A percentile compares a stretch with the other conserved stretches of the same genome.
Conservation (phyloP, 116 monocot species). For the Cymodocea nodosa region DNA sequence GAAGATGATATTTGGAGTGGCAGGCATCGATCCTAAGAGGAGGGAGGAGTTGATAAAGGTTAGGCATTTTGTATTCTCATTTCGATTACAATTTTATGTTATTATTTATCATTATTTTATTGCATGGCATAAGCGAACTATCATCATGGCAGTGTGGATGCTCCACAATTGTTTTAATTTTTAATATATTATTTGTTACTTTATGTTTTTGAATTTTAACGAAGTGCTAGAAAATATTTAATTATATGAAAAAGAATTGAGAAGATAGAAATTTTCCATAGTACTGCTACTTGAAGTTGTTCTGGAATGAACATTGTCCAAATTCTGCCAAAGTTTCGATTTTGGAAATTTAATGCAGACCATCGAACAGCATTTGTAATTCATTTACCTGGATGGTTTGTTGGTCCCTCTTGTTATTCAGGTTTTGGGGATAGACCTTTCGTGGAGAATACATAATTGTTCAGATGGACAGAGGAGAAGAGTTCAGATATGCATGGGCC, state of each 20-base stretch:
- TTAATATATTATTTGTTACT: too few relatives aligned
- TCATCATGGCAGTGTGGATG: too few relatives aligned
- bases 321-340: not conserved
- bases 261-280: not conserved
- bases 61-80: not conserved
- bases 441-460: constrained; percentile 84
- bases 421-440: constrained; percentile 87
- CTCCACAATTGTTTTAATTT: too few relatives aligned
- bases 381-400: not conserved
- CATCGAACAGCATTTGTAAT: not conserved
- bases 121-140: too few relatives aligned
- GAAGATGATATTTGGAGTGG: constrained; percentile 93
- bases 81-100: not conserved
- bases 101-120: not conserved
- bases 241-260: too few relatives aligned
- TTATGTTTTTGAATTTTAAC: too few relatives aligned
- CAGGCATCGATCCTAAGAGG: constrained; percentile 65
- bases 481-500: constrained; percentile 97
- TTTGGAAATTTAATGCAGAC: not conserved
- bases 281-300: not conserved
- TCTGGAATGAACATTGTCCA: not conserved
- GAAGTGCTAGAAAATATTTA: too few relatives aligned
- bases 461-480: constrained; percentile 94
- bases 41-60: constrained; percentile 93
- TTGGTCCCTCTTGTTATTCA: constrained; percentile 9